A percentile compares a stretch with the other conserved stretches of the same genome.
Conservation (phyloP, 2,329 filamentous ascomycete genomes). For the Chaetomium sp. region DNA sequence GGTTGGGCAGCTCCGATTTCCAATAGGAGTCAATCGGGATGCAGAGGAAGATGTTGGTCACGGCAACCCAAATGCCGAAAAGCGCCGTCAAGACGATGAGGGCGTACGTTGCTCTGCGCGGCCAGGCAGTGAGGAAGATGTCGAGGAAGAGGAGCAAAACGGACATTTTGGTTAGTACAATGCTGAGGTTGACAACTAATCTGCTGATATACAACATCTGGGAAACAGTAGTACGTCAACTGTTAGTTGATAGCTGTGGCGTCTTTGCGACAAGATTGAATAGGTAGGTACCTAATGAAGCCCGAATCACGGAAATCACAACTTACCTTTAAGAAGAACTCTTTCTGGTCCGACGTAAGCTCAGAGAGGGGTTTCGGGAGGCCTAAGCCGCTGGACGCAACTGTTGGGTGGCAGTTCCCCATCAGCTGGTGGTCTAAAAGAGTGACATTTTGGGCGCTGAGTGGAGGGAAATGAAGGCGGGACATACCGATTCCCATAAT, state of each 20-base stretch:
- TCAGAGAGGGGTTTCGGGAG: not conserved
- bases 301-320: not conserved
- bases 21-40: slow-evolving; percentile 18
- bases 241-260: not conserved
- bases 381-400: not conserved
- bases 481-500: not conserved
- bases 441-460: not conserved
- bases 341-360: not conserved
- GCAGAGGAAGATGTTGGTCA: slow-evolving; percentile 21
- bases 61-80: slow-evolving; percentile 5
- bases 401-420: not conserved
- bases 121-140: slow-evolving; percentile 20
- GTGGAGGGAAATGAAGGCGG: not conserved
- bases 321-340: not conserved
- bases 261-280: not conserved
- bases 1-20: not conserved
- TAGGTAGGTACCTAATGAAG: too few relatives aligned
- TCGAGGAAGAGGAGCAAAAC: slow-evolving; percentile 27
- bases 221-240: not conserved
- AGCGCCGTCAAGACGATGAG: slow-evolving; percentile 10
- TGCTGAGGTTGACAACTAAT: slow-evolving; percentile 11
- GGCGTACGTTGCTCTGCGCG: slow-evolving; percentile 10
- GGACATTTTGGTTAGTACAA: slow-evolving; percentile 25
- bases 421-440: not conserved
- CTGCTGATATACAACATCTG: slow-evolving; percentile 11